Evolutionary conservation across 345 rosid species (phyloP), one percentile per base, ranked within the genome.

Genomic region (Salix suchowensis): DNA sequence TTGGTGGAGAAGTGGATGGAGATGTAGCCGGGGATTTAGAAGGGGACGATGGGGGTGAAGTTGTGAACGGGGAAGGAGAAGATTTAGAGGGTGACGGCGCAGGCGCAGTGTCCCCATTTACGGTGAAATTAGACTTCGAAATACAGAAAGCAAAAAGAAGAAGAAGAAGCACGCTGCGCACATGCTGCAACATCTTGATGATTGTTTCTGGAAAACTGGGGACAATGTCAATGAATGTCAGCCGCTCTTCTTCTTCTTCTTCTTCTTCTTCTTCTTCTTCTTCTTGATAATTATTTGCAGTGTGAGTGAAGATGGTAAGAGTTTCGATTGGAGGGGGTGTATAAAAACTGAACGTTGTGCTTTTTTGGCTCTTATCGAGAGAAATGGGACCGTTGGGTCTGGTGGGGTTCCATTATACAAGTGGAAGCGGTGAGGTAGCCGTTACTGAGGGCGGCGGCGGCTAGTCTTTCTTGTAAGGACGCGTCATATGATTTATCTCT

Each of bases 41-140:
- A 0, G 83, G 79, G 52, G 82, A 40, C 14, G 71, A 72, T 6
- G 55, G 48, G 1, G 76, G 42, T 26, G 67, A 42, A 30, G 50
- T 36, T 18, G 76, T 7, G 28, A n/a, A 46, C 1, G 50, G 50
- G 14, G 50, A 46, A 46, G 50, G 50, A 46, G 18, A 46, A 46
- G 50, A 12, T 0, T 11, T 46, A 46, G 18, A 46, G 18, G 50
- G 50, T 46, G 89, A 78, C 6, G 80, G 84, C 0, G 84, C 80
- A 19, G 89, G 91, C 52, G 85, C 87, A 84, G 78, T 62, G 70
- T 78, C 71, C 62, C 85, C 88, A 71, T 69, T 55, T 26, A 73
- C 87, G n/a, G 16, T 58, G 28, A 64, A 46, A 67, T 68, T 42
- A 46, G 68, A 71, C 71, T 66, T n/a, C 30, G 70, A 83, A 66